Evolutionary conservation across 2,329 filamentous ascomycete species (phyloP), one percentile per base, ranked within the genome.

Genomic region (Paracoccidioides lutzii): DNA sequence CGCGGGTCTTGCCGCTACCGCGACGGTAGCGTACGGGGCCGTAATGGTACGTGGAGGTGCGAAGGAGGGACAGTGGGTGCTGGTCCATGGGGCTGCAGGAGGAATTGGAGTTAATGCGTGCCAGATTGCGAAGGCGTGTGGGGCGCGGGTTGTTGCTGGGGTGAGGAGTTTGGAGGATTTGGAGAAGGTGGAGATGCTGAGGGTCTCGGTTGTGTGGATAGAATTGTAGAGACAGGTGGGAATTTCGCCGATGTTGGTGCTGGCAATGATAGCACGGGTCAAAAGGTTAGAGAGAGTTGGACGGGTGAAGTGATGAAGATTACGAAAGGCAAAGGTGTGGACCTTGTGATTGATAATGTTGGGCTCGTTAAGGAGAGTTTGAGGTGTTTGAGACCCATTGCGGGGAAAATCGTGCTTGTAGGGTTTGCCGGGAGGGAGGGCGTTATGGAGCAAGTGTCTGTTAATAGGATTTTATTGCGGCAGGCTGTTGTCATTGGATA

Each of bases 321-420:
- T 22, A 82, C 78, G 0, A 59, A 65, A 1, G 74, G 75, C 0
- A 67, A 70, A 35, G 81, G 81, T 0, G 80, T 79, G 1, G 75
- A 83, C 66, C 72, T 81, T 0, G 76, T 82, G 10, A 79, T 78
- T 61, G 81, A 84, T 66, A 74, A 76, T 6, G 79, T 82, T 9
- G 80, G 81, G 0, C 71, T 79, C 30, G 78, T 83, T 6, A 73
- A 77, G 58, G 73, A 74, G 57, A 78, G 77, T 42, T 64, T 83
- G 33, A 75, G 75, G 57, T 81, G 78, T 59, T 66, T 81, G 37
- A 78, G 72, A 30, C 41, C 54, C 1, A 77, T 81, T 62, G 71
- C 74, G 40, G 81, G 80, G 0, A 68, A 75, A 37, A 66, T 84
- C 15, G 71, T 84, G 2, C 69, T 83, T 33, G 72, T 82, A 2